Evolutionary conservation across 192 early-diverging fungal species (phyloP).

Genomic region (Dissophora ornata): DNA sequence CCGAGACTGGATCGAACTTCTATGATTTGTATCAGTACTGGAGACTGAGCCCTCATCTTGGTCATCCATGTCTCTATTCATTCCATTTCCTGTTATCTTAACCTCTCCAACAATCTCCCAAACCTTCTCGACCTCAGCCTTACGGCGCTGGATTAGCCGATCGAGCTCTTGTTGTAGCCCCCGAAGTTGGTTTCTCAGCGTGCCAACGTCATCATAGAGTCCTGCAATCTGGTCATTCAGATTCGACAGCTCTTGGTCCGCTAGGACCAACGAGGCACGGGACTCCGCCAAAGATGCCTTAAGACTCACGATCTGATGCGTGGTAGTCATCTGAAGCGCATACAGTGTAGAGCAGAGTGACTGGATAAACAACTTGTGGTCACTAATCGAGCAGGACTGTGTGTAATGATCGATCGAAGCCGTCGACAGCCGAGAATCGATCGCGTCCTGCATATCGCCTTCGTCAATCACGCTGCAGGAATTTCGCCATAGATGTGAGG

Average conservation of each 20-base stretch:
- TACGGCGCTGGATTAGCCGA: conserved; percentile 58
- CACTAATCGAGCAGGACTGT: conserved; percentile 46
- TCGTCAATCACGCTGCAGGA: conserved; percentile 52
- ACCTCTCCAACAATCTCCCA: conserved; percentile 67
- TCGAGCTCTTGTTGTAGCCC: conserved; percentile 59
- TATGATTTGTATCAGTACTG: conserved; percentile 29
- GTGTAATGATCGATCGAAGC: conserved; percentile 51
- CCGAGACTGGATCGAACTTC: conserved; percentile 25
- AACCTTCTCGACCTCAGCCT: conserved; percentile 62
- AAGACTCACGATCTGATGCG: conserved; percentile 45
- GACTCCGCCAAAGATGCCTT: conserved; percentile 54
- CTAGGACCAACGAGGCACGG: conserved; percentile 50
- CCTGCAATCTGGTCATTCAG: conserved; percentile 51
- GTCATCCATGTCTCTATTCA: conserved; percentile 17
- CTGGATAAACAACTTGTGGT: conserved; percentile 52
- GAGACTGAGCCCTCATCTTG: conserved; percentile 38
- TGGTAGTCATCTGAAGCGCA: conserved; percentile 53
- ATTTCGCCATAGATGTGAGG: conserved; percentile 43
- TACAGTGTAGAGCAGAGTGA: conserved; percentile 56
- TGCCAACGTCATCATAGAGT: conserved; percentile 61
- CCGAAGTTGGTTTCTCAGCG: conserved; percentile 57
- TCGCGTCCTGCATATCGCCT: conserved; percentile 46
- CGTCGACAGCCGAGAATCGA: conserved; percentile 34
- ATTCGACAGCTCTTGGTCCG: conserved; percentile 57
- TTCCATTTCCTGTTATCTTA: conserved; percentile 21